A percentile compares a stretch with the other conserved stretches of the same genome.
Evolutionary conservation across 768 basidiomycete species (phyloP).

Genomic region (Suillus brevipes): DNA sequence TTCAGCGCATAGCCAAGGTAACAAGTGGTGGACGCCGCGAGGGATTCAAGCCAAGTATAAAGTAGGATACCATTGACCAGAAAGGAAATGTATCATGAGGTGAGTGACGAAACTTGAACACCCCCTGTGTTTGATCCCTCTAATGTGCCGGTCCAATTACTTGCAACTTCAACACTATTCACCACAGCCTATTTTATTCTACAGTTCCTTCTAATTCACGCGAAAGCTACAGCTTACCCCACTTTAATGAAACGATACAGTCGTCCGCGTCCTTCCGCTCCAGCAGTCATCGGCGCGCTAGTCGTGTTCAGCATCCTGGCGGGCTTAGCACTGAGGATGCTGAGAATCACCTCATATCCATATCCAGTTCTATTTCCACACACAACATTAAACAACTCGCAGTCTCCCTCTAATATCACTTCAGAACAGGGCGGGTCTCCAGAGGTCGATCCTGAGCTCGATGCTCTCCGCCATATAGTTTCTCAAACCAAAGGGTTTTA

Average conservation of each 20-base stretch:
- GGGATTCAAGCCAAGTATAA: not conserved
- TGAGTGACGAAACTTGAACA: not conserved
- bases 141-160: not conserved
- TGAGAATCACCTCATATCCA: constrained; percentile 17
- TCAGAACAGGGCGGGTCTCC: not conserved
- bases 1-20: not conserved
- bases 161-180: not conserved
- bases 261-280: not conserved
- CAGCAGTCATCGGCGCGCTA: constrained; percentile 15
- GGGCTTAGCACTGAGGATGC: constrained; percentile 25
- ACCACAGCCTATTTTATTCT: not conserved
- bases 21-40: not conserved
- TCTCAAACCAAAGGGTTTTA: constrained; percentile 44
- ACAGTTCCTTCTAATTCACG: not conserved
- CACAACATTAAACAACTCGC: constrained; percentile 13
- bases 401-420: constrained; percentile 16
- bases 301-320: constrained; percentile 30
- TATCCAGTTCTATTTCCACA: constrained; percentile 14
- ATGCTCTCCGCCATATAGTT: constrained; percentile 36
- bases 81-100: constrained; percentile 1
- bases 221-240: not conserved
- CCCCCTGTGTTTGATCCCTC: not conserved
- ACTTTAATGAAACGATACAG: not conserved
- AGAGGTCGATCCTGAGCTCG: constrained; percentile 23
- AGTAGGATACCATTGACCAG: not conserved